Percentiles rank a stretch among this genome's conserved stretches.
phyloP scores from a whole-genome alignment of 495 filamentous ascomycete genomes.

The Platismatia glauca region DNA sequence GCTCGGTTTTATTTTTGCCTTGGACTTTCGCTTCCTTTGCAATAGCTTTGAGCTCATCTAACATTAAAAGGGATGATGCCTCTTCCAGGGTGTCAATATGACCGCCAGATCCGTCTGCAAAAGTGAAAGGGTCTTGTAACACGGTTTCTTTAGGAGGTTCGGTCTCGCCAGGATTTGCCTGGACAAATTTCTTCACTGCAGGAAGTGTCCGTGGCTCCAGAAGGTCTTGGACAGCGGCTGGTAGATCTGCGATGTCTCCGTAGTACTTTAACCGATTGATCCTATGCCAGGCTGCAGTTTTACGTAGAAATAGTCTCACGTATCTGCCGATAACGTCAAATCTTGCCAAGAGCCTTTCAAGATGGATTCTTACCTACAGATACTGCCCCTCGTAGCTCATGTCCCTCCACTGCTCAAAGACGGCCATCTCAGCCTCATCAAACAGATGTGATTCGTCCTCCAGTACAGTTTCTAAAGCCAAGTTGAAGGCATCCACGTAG shows the following conservation, averaged over 20 bases:
- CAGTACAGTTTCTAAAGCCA: conserved; percentile 83
- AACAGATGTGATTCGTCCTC: conserved; percentile 87
- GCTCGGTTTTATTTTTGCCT: conserved; percentile 81
- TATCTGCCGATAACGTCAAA: conserved; percentile 46
- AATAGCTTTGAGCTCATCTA: conserved; percentile 79
- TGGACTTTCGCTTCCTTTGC: conserved; percentile 81
- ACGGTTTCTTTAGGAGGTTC: conserved; percentile 39
- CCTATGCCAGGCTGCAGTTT: conserved; percentile 91
- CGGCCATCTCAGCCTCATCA: conserved; percentile 62
- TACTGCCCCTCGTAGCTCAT: conserved; percentile 85
- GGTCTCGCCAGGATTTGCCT: conserved; percentile 39
- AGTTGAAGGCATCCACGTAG: conserved; percentile 95
- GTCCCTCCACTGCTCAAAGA: conserved; percentile 68
- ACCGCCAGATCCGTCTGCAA: conserved; percentile 68
- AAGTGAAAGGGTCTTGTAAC: conserved; percentile 50
- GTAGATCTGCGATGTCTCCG: conserved; percentile 70
- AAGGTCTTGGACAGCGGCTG: conserved; percentile 53
- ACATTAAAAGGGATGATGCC: conserved; percentile 65
- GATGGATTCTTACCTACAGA: conserved; percentile 48
- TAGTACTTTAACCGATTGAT: conserved; percentile 67
- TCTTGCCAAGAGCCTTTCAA: not conserved
- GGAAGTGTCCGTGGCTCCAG: conserved; percentile 35
- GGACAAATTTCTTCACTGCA: conserved; percentile 26
- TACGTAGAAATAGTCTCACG: conserved; percentile 87
- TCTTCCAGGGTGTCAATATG: conserved; percentile 75